Percentiles rank a stretch among this genome's conserved stretches.
phyloP scores from a whole-genome alignment of 2,329 filamentous ascomycete species.

The Volutella citrinella region DNA sequence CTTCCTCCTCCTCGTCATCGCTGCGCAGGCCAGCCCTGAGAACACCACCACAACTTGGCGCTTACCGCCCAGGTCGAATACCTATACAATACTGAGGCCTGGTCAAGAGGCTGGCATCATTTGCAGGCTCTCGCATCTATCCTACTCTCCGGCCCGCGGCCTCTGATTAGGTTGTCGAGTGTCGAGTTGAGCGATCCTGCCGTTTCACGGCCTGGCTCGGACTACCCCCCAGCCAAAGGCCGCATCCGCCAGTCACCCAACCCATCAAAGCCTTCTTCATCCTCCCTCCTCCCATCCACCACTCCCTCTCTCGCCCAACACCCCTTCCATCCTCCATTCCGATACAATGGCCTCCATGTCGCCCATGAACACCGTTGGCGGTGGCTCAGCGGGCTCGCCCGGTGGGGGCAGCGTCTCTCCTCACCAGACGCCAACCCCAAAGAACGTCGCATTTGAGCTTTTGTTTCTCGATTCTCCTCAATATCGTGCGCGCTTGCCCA shows the following conservation, averaged over 20 bases:
- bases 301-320: constrained; percentile 21
- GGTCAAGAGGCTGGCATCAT: constrained; percentile 17
- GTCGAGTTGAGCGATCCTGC: constrained; percentile 26
- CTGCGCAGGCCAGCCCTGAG: constrained; percentile 30
- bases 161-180: constrained; percentile 22
- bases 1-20: constrained; percentile 23
- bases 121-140: constrained; percentile 14
- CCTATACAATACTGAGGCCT: constrained; percentile 24
- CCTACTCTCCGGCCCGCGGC: constrained; percentile 20
- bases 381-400: constrained; percentile 34
- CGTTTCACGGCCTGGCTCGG: constrained; percentile 23
- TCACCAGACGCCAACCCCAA: constrained; percentile 50
- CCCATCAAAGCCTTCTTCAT: constrained; percentile 15
- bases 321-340: constrained; percentile 24
- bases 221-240: constrained; percentile 32
- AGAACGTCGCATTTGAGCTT: constrained; percentile 78
- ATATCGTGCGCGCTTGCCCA: constrained; percentile 72
- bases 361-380: constrained; percentile 36
- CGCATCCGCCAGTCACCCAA: constrained; percentile 26
- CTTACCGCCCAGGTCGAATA: constrained; percentile 33
- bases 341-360: constrained; percentile 46
- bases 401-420: constrained; percentile 46
- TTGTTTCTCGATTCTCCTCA: constrained; percentile 66
- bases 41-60: constrained; percentile 27
- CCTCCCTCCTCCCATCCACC: constrained; percentile 16